These are phyloP conservation scores for Pugionium cornutum DNA, from an alignment of 345 rosid genomes.

Conservation along the genomic window DNA sequence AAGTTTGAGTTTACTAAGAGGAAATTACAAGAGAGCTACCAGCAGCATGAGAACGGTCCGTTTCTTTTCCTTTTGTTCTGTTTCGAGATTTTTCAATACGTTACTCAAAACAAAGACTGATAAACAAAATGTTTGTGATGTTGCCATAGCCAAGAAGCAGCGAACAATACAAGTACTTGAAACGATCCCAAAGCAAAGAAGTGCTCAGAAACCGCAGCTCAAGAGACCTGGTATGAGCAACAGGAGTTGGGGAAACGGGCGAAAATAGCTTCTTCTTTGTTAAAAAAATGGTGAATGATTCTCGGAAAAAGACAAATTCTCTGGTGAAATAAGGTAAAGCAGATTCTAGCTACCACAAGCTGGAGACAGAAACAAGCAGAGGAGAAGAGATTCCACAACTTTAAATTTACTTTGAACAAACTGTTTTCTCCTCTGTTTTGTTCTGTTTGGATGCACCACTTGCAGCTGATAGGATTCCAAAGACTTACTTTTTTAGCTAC, in stretches of 20 bases:
- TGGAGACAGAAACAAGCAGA: slow-evolving; percentile 34
- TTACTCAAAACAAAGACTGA: slow-evolving; percentile 2
- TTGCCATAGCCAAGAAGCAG: slow-evolving; percentile 84
- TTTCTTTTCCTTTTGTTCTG: not conserved
- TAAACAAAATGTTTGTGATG: slow-evolving; percentile 9
- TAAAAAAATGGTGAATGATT: too few relatives aligned
- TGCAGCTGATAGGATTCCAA: too few relatives aligned
- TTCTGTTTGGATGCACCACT: slow-evolving; percentile 22
- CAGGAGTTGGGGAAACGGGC: slow-evolving; percentile 65
- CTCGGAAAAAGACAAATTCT: not conserved
- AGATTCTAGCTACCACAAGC: slow-evolving; percentile 8
- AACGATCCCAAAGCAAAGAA: slow-evolving; percentile 75
- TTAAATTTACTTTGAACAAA: slow-evolving; percentile 12
- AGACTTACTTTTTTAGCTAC: slow-evolving; percentile 26
- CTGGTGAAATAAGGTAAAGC: slow-evolving; percentile 22
- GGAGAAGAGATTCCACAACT: slow-evolving; percentile 8
- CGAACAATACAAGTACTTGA: slow-evolving; percentile 89
- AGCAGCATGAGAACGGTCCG: slow-evolving; percentile 76
- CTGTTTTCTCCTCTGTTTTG: slow-evolving; percentile 32
- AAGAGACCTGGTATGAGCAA: slow-evolving; percentile 61
- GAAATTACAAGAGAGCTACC: slow-evolving; percentile 91
- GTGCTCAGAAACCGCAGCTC: slow-evolving; percentile 50
- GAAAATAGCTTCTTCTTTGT: slow-evolving; percentile 42
- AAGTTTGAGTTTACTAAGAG: slow-evolving; percentile 86
- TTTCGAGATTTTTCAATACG: not conserved